Percentiles rank a stretch among this genome's conserved stretches.
Evolutionary conservation across 768 basidiomycete genomes (phyloP).

Genomic region (Lactarius sanguifluus): DNA sequence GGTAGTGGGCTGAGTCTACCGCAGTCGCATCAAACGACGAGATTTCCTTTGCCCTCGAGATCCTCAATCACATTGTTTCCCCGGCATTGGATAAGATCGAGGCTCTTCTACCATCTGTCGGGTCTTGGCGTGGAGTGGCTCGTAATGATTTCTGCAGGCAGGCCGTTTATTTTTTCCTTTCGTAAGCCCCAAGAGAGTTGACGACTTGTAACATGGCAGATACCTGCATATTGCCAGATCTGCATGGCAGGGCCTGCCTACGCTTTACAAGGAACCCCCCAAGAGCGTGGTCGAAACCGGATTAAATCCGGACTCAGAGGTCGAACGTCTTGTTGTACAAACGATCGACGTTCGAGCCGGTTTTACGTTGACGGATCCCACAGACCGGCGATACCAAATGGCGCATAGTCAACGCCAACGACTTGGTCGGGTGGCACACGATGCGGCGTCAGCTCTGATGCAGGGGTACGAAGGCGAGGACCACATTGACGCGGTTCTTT

Average conservation of each 20-base stretch:
- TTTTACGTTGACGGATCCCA: constrained; percentile 68
- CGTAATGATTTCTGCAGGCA: constrained; percentile 87
- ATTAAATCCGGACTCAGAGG: constrained; percentile 59
- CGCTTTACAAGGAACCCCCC: constrained; percentile 57
- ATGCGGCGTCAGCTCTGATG: constrained; percentile 63
- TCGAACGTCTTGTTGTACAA: constrained; percentile 67
- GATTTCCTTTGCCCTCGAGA: constrained; percentile 74
- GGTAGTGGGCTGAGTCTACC: constrained; percentile 24
- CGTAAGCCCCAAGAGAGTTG: constrained; percentile 17
- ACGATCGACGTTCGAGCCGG: constrained; percentile 70
- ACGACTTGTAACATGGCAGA: constrained; percentile 36
- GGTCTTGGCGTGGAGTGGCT: constrained; percentile 61
- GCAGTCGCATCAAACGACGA: constrained; percentile 66
- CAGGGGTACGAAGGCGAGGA: constrained; percentile 68
- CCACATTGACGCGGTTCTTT: constrained; percentile 82
- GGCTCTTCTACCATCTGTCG: constrained; percentile 51
- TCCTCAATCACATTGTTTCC: constrained; percentile 64
- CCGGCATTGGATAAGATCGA: constrained; percentile 72
- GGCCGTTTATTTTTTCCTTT: constrained; percentile 27
- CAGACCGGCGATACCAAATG: constrained; percentile 71
- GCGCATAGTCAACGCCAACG: constrained; percentile 56
- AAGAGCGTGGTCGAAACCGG: constrained; percentile 60
- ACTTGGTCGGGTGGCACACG: constrained; percentile 67
- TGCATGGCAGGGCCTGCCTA: constrained; percentile 76
- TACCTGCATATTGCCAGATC: constrained; percentile 70